Evolutionary conservation across 2,329 filamentous ascomycete genomes (phyloP).

Genomic region (Ascochyta lentis): DNA sequence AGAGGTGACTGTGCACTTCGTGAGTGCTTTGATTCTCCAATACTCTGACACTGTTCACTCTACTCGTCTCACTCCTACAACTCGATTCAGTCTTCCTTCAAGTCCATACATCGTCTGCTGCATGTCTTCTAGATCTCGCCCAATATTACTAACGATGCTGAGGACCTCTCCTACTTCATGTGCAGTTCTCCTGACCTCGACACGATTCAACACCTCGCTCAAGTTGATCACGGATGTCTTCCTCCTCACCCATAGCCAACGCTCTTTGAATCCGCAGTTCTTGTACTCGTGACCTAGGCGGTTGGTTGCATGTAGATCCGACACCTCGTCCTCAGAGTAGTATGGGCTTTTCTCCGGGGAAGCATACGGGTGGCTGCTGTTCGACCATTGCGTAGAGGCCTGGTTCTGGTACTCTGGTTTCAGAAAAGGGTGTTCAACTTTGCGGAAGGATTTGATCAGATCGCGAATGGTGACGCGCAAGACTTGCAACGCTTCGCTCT

Average conservation of each 20-base stretch:
- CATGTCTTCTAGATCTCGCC: slow-evolving; percentile 28
- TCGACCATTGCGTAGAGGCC: slow-evolving; percentile 23
- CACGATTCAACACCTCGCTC: slow-evolving; percentile 43
- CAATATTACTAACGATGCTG: slow-evolving; percentile 27
- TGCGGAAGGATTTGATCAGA: slow-evolving; percentile 47
- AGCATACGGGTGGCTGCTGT: slow-evolving; percentile 4
- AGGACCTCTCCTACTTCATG: slow-evolving; percentile 38
- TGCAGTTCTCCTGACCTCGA: slow-evolving; percentile 49
- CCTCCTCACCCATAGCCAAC: slow-evolving; percentile 48
- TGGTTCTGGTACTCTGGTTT: slow-evolving; percentile 36
- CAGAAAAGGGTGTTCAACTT: slow-evolving; percentile 50
- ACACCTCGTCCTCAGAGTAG: slow-evolving; percentile 33
- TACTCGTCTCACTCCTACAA: slow-evolving; percentile 33
- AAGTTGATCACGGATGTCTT: slow-evolving; percentile 48
- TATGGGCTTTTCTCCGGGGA: slow-evolving; percentile 15
- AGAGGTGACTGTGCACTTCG: too few species aligned
- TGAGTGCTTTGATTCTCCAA: too few species aligned
- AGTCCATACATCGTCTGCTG: slow-evolving; percentile 19
- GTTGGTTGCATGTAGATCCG: slow-evolving; percentile 30
- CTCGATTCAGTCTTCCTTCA: slow-evolving; percentile 28
- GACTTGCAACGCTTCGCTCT: slow-evolving; percentile 45
- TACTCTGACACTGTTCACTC: slow-evolving; percentile 10
- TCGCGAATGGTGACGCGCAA: slow-evolving; percentile 46
- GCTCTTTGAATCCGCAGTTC: slow-evolving; percentile 41
- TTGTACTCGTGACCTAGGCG: slow-evolving; percentile 41